Conservation (phyloP, 1,139 yeast species). For the Fermentozyma sake region DNA sequence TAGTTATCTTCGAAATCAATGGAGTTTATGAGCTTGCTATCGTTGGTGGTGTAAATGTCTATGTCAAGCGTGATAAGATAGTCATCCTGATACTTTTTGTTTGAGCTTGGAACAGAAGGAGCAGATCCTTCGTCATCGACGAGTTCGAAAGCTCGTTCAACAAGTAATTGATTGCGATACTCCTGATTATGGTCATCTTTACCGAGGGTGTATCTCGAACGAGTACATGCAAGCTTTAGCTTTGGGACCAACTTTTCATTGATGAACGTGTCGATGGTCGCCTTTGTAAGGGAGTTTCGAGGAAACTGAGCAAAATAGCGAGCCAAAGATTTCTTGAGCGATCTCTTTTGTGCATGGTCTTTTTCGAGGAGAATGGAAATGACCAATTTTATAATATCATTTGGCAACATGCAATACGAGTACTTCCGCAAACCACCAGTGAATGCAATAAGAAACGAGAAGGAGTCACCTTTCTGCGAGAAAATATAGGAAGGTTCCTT, state of each 20-base stretch:
- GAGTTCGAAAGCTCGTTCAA: constrained; percentile 1
- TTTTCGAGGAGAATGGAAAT: constrained; percentile 24
- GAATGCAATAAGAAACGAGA: constrained; percentile 30
- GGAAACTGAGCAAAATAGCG: constrained; percentile 6
- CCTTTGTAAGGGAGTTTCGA: constrained; percentile 16
- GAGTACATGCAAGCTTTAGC: constrained; percentile 39
- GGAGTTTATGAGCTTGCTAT: constrained; percentile 12
- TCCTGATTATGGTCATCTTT: constrained; percentile 17
- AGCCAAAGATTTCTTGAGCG: constrained; percentile 1
- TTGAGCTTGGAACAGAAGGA: constrained; percentile 3
- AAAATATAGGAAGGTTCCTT: constrained; percentile 34
- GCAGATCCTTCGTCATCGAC: constrained; percentile 1
- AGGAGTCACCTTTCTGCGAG: constrained; percentile 20
- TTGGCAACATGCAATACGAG: constrained; percentile 39
- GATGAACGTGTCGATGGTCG: constrained; percentile 31
- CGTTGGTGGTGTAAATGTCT: constrained; percentile 33
- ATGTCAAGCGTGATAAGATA: constrained; percentile 33
- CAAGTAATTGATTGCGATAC: background rate
- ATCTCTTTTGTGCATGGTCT: constrained; percentile 7
- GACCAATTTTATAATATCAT: constrained; percentile 21
- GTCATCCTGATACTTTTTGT: constrained; percentile 26
- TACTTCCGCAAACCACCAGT: constrained; percentile 43
- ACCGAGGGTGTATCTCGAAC: constrained; percentile 45
- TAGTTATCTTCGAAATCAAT: constrained; percentile 8
- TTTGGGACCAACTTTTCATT: constrained; percentile 46